phyloP scores from a whole-genome alignment of 257 asterid species.

The Schizonepeta tenuifolia region DNA sequence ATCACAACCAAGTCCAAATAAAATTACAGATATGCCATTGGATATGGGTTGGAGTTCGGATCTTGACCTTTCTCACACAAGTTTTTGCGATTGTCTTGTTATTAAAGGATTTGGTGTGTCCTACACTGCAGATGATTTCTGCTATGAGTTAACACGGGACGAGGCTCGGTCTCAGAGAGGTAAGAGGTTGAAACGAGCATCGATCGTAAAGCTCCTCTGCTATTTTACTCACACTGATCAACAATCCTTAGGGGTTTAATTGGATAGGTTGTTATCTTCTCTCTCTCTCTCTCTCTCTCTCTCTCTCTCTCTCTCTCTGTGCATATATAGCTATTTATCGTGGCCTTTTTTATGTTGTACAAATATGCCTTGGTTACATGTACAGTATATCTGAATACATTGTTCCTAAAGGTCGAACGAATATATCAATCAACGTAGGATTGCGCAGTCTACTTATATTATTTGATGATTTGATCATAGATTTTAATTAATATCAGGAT shows the following conservation, averaged over 20 bases:
- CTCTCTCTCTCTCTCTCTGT: too few species aligned
- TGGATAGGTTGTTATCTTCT: background rate
- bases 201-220: background rate
- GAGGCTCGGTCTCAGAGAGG: background rate
- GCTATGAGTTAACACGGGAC: background rate
- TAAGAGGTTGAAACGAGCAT: background rate
- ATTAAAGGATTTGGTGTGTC: conserved; percentile 9
- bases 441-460: background rate
- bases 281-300: background rate
- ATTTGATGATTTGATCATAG: background rate
- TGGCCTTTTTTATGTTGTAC: background rate
- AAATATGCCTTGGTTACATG: conserved; percentile 8
- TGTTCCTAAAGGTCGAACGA: background rate
- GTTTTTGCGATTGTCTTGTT: background rate
- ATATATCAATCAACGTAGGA: conserved; percentile 1
- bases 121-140: background rate
- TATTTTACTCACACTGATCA: background rate
- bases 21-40: too few species aligned
- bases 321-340: too few species aligned
- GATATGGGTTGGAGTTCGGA: too few species aligned
- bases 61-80: too few species aligned
- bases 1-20: too few species aligned
- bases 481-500: background rate
- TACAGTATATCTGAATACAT: conserved; percentile 7
- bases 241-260: background rate